phyloP scores from a whole-genome alignment of 2,329 filamentous ascomycete genomes.

The Stagonosporopsis vannaccii region DNA sequence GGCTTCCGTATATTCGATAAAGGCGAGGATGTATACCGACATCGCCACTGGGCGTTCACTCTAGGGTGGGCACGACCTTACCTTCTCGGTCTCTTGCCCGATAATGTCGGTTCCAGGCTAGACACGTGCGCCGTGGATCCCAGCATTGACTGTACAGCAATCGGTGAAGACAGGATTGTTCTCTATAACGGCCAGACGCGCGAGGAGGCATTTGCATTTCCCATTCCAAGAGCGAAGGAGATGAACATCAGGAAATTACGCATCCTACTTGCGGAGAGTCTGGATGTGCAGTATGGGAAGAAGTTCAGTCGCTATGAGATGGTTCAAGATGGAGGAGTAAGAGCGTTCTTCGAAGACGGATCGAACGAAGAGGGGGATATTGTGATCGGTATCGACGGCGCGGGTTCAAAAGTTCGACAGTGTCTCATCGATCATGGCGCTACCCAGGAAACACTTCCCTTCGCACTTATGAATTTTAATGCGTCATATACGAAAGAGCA shows the following conservation, averaged over 20 bases:
- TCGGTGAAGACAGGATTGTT: constrained; percentile 40
- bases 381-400: constrained; percentile 37
- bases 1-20: constrained; percentile 38
- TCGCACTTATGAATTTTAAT: constrained; percentile 43
- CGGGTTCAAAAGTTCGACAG: constrained; percentile 37
- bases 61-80: constrained; percentile 46
- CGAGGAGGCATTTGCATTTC: constrained; percentile 45
- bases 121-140: constrained; percentile 46
- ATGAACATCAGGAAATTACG: constrained; percentile 50
- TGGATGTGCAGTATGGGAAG: constrained; percentile 45
- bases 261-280: constrained; percentile 41
- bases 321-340: constrained; percentile 32
- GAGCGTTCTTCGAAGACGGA: constrained; percentile 35
- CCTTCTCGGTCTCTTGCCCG: constrained; percentile 41
- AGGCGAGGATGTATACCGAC: constrained; percentile 36
- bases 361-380: constrained; percentile 31
- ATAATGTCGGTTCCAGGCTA: constrained; percentile 34
- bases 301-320: constrained; percentile 29
- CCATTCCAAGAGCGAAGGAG: constrained; percentile 43
- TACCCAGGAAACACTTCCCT: constrained; percentile 34
- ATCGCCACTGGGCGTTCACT: constrained; percentile 50
- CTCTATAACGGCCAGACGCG: constrained; percentile 47
- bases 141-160: constrained; percentile 35
- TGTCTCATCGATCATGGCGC: constrained; percentile 29
- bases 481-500: constrained; percentile 34